Conservation (phyloP, 805 yeast genomes). For the Ogataea pini region DNA sequence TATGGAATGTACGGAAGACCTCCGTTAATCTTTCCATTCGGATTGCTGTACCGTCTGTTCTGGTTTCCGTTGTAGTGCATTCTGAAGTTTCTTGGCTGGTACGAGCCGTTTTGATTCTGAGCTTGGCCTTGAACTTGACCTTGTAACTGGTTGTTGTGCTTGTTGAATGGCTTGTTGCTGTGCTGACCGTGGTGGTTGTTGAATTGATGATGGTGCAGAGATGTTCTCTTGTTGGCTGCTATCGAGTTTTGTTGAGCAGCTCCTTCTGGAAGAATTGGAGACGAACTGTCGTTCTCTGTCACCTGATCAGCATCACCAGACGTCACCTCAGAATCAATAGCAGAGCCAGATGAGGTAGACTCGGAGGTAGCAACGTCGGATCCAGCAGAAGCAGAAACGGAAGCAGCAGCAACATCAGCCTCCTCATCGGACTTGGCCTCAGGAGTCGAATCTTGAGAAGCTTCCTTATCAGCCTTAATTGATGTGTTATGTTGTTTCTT, state of each 20-base stretch:
- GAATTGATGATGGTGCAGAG: slow-evolving; percentile 11
- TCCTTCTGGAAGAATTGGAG: background rate
- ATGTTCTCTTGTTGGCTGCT: slow-evolving; percentile 1
- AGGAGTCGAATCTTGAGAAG: background rate
- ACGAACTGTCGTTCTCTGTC: background rate
- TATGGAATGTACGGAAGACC: slow-evolving; percentile 26
- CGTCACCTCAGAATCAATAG: background rate
- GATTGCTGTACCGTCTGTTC: slow-evolving; percentile 26
- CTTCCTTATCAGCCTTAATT: slow-evolving; percentile 4
- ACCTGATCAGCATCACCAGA: background rate
- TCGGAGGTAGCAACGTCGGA: background rate
- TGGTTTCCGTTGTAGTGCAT: slow-evolving; percentile 21
- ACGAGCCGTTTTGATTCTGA: slow-evolving; percentile 19
- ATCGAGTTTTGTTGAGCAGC: background rate
- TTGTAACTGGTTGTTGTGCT: slow-evolving; percentile 11
- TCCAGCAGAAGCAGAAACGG: background rate
- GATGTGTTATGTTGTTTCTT: slow-evolving; percentile 1
- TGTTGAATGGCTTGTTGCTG: slow-evolving; percentile 15
- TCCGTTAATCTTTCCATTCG: slow-evolving; percentile 23
- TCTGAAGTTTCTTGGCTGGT: slow-evolving; percentile 26
- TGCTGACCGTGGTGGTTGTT: slow-evolving; percentile 9
- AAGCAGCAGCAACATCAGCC: background rate
- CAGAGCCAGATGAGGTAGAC: background rate
- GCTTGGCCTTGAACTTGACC: slow-evolving; percentile 10
- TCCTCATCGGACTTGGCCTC: slow-evolving; percentile 4